Evolutionary conservation across 345 rosid species (phyloP).

Genomic region (Cardamine resedifolia): DNA sequence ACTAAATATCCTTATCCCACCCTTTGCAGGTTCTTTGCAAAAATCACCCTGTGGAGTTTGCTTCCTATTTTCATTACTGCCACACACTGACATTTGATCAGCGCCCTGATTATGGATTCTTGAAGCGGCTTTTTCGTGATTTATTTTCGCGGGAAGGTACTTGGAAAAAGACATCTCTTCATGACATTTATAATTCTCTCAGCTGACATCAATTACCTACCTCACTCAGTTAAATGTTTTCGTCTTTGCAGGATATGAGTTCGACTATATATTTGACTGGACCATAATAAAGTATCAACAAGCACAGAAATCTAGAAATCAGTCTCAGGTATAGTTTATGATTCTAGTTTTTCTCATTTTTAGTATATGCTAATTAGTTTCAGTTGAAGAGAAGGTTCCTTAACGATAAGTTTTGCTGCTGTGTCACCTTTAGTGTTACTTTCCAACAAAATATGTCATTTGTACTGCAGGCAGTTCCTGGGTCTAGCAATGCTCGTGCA

Average conservation of each 20-base stretch:
- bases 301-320: slow-evolving; percentile 66
- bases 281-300: slow-evolving; percentile 89
- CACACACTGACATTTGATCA: slow-evolving; percentile 87
- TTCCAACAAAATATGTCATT: slow-evolving; percentile 20
- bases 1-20: neutral
- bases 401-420: neutral
- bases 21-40: slow-evolving; percentile 70
- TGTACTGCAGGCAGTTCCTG: slow-evolving; percentile 60
- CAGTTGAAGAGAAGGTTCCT: neutral
- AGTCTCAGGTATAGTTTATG: slow-evolving; percentile 44
- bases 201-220: neutral
- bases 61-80: slow-evolving; percentile 86
- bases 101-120: slow-evolving; percentile 90
- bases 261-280: slow-evolving; percentile 94
- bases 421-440: neutral
- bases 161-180: neutral
- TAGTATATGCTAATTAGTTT: neutral
- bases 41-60: slow-evolving; percentile 80
- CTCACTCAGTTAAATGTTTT: slow-evolving; percentile 3
- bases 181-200: neutral
- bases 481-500: slow-evolving; percentile 61
- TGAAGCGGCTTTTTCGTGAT: slow-evolving; percentile 84
- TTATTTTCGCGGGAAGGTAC: slow-evolving; percentile 84
- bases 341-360: neutral
- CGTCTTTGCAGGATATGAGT: slow-evolving; percentile 62